Base-by-base conservation (phyloP, 1,139 yeast genomes). In the Suhomyces panamericanus region DNA sequence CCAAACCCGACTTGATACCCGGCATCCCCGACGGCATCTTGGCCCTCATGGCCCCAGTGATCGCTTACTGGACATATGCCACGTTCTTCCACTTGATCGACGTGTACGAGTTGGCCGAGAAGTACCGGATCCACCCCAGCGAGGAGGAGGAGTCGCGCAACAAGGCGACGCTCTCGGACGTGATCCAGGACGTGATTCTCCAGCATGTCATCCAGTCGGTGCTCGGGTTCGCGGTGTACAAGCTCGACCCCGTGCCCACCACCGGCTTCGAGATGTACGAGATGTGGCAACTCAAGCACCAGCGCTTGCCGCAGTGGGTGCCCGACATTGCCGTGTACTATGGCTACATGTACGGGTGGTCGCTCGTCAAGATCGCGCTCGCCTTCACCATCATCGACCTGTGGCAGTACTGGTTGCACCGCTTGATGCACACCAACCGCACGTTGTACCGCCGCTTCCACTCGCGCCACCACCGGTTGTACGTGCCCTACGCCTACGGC, bases 401-500 rank as follows among this genome's bases (percentile, higher is more conserved):
- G 6, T 93, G 99, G 99, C 99, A 93, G 68, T 90, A 87, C 66
- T 81, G 83, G 75, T 73, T 90, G 51, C 99, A 93, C 64, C 78
- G 96, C 52, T 63, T 77, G 53, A 91, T 93, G 98, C 99, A 93
- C 63, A 62, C 77, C 61, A 88, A 87, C 75, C 83, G 83, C 61
- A 70, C 75, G 48, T 70, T 91, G 42, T 93, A 93, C 75, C 78
- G 78, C 50, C 73, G 82, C 48, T 87, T 89, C 73, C 99, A 93
- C 66, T 88, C 98, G 4, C 85, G 96, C 55, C 99, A 93, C 66
- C 99, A 93, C 66, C 74, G 95, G 43, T 75, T 93, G 42, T 91
- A 93, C 59, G 97, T 93, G 27, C 99, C 99, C 10, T 93, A 89
- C 66, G 97, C 99, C 1, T 91, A 79, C 65, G 99, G 99, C 39